Conservation (phyloP, 1,284 basidiomycete genomes). For the Cryptococcus maquisensis region DNA sequence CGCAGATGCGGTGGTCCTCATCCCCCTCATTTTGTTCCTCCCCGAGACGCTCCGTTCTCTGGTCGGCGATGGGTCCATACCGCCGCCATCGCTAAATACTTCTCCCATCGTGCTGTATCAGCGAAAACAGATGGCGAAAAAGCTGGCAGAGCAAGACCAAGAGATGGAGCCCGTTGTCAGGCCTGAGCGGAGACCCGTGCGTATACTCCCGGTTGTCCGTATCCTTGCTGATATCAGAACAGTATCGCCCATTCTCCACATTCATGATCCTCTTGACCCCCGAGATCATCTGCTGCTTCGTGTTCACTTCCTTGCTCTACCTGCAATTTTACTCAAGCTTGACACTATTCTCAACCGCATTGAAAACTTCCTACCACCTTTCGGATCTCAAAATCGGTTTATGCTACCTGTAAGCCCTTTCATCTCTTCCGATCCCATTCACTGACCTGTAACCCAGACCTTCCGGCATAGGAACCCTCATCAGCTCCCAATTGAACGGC, state of each 20-base stretch:
- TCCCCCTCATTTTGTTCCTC: constrained; percentile 23
- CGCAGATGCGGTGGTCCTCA: constrained; percentile 24
- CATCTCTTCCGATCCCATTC: neutral
- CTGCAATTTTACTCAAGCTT: constrained; percentile 45
- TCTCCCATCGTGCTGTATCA: constrained; percentile 27
- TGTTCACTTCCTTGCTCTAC: constrained; percentile 38
- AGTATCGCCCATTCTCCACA: constrained; percentile 42
- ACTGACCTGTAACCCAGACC: constrained; percentile 23
- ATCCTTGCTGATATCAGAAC: neutral
- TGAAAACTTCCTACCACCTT: constrained; percentile 39
- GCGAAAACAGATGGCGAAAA: constrained; percentile 21
- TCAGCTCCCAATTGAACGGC: constrained; percentile 37
- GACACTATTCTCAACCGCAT: constrained; percentile 43
- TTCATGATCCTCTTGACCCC: constrained; percentile 43
- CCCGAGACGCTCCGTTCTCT: constrained; percentile 47
- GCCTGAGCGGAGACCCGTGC: constrained; percentile 28
- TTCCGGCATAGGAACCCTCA: constrained; percentile 37
- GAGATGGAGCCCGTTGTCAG: constrained; percentile 23
- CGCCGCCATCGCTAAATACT: constrained; percentile 39
- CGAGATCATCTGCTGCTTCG: constrained; percentile 39
- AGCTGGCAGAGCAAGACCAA: constrained; percentile 17
- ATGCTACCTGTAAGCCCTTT: constrained; percentile 40
- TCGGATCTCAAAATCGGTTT: constrained; percentile 46
- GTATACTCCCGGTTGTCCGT: neutral
- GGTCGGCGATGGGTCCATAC: constrained; percentile 46